phyloP scores from a whole-genome alignment of 768 basidiomycete genomes.

The Lactarius vividus region DNA sequence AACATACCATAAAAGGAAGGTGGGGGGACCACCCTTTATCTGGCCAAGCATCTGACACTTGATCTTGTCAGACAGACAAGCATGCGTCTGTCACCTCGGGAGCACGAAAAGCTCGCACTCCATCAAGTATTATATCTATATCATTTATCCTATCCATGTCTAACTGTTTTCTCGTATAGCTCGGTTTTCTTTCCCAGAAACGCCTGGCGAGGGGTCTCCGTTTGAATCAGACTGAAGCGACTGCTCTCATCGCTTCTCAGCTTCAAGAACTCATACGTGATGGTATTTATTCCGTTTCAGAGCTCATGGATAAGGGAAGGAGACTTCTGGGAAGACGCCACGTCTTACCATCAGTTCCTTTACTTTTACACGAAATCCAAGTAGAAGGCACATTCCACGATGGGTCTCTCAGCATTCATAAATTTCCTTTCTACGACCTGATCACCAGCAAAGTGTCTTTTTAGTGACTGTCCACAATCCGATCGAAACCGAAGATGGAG shows the following conservation, averaged over 20 bases:
- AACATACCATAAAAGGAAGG: too few relatives aligned
- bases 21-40: too few relatives aligned
- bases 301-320: constrained; percentile 95
- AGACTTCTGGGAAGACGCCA: constrained; percentile 82
- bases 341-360: constrained; percentile 78
- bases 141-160: constrained; percentile 31
- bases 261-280: constrained; percentile 94
- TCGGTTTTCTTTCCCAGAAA: constrained; percentile 88
- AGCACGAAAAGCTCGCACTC: constrained; percentile 70
- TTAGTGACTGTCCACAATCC: constrained; percentile 98
- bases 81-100: constrained; percentile 75
- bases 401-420: constrained; percentile 49
- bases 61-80: not conserved
- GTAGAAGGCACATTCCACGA: constrained; percentile 92
- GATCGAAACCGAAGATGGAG: constrained; percentile 77
- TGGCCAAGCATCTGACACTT: too few relatives aligned
- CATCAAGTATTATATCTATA: constrained; percentile 47
- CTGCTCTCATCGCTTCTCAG: constrained; percentile 86
- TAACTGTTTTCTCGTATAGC: constrained; percentile 40
- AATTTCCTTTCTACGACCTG: constrained; percentile 19
- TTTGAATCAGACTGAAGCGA: constrained; percentile 85
- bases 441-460: constrained; percentile 61
- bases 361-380: constrained; percentile 80
- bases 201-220: constrained; percentile 90
- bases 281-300: constrained; percentile 78